These are phyloP conservation scores for Rhizopogon sp. DNA, from an alignment of 768 basidiomycete genomes.

Conservation along the genomic window DNA sequence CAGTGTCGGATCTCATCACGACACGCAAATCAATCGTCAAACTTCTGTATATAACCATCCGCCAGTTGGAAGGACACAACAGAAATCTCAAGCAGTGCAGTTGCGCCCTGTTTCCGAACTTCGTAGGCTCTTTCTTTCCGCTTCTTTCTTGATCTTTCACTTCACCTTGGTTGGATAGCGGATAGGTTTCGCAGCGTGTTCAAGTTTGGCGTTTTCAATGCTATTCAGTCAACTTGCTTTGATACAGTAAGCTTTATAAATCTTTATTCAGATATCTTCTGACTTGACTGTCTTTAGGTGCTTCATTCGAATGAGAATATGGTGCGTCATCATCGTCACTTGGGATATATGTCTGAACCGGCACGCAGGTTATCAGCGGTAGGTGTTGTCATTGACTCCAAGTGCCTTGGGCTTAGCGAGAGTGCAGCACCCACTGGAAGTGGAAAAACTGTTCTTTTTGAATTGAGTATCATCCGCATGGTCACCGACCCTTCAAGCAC, in stretches of 20 bases:
- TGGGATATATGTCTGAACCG: constrained; percentile 7
- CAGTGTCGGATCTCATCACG: background rate
- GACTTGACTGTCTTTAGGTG: constrained; percentile 36
- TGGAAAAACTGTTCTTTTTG: constrained; percentile 95
- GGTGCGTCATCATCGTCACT: constrained; percentile 33
- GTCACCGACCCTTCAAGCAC: constrained; percentile 38
- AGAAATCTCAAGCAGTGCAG: constrained; percentile 39
- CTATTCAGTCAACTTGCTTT: constrained; percentile 82
- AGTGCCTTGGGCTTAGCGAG: constrained; percentile 1
- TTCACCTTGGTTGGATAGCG: constrained; percentile 41
- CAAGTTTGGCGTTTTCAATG: constrained; percentile 89
- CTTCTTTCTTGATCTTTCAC: background rate
- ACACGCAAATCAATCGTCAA: background rate
- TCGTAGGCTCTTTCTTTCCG: constrained; percentile 38
- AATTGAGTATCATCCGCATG: constrained; percentile 81
- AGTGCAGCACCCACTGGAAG: constrained; percentile 86
- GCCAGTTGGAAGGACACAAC: constrained; percentile 17
- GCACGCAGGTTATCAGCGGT: constrained; percentile 68
- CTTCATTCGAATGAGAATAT: constrained; percentile 57
- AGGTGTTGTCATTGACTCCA: constrained; percentile 8
- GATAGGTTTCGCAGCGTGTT: constrained; percentile 78
- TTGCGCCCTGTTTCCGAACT: constrained; percentile 71
- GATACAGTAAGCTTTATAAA: constrained; percentile 48
- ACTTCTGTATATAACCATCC: background rate
- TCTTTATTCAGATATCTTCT: background rate